These are phyloP conservation scores for Penicillium verhagenii DNA, from an alignment of 495 filamentous ascomycete species.

Conservation along the genomic window DNA sequence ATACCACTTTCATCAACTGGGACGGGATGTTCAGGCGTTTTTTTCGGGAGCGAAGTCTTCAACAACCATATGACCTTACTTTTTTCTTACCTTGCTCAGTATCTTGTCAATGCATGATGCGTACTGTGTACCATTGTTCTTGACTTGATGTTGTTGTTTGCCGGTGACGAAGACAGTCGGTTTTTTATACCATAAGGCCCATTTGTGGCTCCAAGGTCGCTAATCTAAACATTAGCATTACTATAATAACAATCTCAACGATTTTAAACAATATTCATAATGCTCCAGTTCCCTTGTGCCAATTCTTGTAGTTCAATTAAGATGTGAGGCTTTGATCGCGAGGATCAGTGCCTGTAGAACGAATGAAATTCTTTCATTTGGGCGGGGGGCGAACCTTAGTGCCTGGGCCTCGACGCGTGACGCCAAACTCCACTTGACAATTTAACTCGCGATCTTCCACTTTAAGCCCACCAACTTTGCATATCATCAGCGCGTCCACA, in stretches of 20 bases:
- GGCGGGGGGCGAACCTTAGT: conserved; percentile 11
- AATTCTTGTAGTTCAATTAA: background rate
- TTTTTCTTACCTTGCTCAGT: conserved; percentile 13
- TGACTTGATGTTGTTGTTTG: conserved; percentile 4
- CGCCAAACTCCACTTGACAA: conserved; percentile 22
- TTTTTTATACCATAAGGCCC: background rate
- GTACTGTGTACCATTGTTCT: background rate
- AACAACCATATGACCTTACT: conserved; percentile 34
- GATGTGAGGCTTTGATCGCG: background rate
- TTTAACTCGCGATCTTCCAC: conserved; percentile 12
- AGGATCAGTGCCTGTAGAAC: background rate
- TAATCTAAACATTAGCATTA: conserved; percentile 51
- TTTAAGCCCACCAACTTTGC: conserved; percentile 4
- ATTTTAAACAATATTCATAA: conserved; percentile 6
- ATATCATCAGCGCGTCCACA: conserved; percentile 13
- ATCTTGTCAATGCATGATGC: background rate
- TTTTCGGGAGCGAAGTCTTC: conserved; percentile 47
- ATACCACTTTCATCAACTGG: conserved; percentile 53
- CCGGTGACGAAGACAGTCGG: conserved; percentile 5
- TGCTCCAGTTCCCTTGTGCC: background rate
- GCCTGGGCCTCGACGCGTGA: conserved; percentile 35
- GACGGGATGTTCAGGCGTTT: conserved; percentile 48
- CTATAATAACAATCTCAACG: conserved; percentile 30
- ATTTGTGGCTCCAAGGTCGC: conserved; percentile 22
- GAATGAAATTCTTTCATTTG: background rate